These are phyloP conservation scores for Mimosa pudica DNA, from an alignment of 306 rosid species.

Conservation along the genomic window DNA sequence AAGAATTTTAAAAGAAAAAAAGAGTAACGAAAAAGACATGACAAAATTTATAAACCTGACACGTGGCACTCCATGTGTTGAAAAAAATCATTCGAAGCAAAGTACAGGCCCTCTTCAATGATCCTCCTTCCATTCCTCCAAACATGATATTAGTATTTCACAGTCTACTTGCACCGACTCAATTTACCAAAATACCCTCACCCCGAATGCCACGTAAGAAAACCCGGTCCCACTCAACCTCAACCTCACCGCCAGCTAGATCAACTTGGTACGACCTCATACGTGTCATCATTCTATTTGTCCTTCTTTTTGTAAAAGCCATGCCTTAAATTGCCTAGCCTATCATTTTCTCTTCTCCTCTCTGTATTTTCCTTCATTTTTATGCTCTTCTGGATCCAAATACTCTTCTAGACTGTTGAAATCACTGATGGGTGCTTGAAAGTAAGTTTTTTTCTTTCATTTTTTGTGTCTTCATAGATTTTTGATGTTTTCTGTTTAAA, in stretches of 20 bases:
- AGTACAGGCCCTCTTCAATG: neutral
- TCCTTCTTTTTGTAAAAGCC: neutral
- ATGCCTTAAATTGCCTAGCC: neutral
- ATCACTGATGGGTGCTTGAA: constrained; percentile 24
- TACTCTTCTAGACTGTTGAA: constrained; percentile 34
- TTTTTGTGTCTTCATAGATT: neutral
- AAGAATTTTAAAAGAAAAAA: neutral
- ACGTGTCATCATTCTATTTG: constrained; percentile 40
- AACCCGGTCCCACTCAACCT: neutral
- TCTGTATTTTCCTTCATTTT: constrained; percentile 35
- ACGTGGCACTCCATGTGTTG: constrained; percentile 6
- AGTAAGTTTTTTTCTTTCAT: constrained; percentile 32
- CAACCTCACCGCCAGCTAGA: constrained; percentile 17
- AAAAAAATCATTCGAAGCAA: constrained; percentile 20
- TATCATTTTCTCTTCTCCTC: constrained; percentile 6
- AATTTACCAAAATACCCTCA: constrained; percentile 24
- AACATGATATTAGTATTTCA: constrained; percentile 28
- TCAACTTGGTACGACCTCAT: neutral
- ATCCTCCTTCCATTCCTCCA: neutral
- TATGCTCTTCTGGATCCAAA: constrained; percentile 41
- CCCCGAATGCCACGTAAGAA: constrained; percentile 33
- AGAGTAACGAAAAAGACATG: neutral
- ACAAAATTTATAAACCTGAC: neutral
- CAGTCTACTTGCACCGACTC: neutral
- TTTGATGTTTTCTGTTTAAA: neutral